Evolutionary conservation across 768 basidiomycete species (phyloP).

Genomic region (Trichaptum fuscoviolaceum): DNA sequence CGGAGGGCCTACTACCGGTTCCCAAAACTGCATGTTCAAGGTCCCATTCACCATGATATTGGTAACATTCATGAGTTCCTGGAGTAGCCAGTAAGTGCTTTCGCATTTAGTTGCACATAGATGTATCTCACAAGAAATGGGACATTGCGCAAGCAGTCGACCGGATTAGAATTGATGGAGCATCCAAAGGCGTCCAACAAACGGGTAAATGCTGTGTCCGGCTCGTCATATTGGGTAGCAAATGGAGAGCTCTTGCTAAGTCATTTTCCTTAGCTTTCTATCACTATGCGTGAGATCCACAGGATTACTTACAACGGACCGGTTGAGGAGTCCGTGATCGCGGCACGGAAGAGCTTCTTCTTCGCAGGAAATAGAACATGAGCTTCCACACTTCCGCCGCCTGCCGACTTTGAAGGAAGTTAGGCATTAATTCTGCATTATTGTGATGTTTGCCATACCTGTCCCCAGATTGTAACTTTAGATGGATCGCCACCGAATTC

Average conservation of each 20-base stretch:
- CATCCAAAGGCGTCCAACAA: constrained; percentile 44
- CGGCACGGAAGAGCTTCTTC: constrained; percentile 41
- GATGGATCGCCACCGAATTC: constrained; percentile 59
- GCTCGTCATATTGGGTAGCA: constrained; percentile 42
- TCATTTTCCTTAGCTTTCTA: neutral
- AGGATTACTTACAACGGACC: constrained; percentile 44
- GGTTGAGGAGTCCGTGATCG: constrained; percentile 46
- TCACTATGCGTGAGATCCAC: neutral
- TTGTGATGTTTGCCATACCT: neutral
- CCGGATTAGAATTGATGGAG: constrained; percentile 27
- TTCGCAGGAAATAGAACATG: constrained; percentile 14
- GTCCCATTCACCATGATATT: constrained; percentile 40
- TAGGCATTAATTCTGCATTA: neutral
- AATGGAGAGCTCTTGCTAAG: constrained; percentile 46
- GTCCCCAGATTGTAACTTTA: constrained; percentile 25
- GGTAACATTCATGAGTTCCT: constrained; percentile 36
- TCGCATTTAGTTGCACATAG: constrained; percentile 1
- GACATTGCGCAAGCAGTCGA: constrained; percentile 42
- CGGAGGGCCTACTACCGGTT: constrained; percentile 46
- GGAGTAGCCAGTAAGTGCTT: constrained; percentile 27
- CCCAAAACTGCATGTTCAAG: constrained; percentile 51
- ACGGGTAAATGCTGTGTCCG: constrained; percentile 44
- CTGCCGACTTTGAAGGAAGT: constrained; percentile 13
- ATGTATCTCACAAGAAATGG: constrained; percentile 34
- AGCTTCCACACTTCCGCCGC: constrained; percentile 13